phyloP scores from a whole-genome alignment of 2,329 filamentous ascomycete genomes.

The Trichoderma sp. region DNA sequence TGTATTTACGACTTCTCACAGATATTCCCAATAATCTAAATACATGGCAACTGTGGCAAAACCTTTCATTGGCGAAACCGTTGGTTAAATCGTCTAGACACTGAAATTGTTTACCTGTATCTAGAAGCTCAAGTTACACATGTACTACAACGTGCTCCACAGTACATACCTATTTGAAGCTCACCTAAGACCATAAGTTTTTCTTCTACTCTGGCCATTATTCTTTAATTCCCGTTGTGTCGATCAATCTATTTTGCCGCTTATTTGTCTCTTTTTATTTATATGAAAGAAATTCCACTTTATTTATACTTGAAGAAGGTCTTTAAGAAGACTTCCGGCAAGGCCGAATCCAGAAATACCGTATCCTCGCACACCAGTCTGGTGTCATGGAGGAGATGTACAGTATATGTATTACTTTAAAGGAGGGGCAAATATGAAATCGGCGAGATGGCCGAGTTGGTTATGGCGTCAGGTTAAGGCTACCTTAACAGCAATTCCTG shows the following conservation, averaged over 20 bases:
- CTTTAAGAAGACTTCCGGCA: no score
- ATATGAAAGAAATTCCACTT: no score
- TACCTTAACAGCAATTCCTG: conserved; percentile 23
- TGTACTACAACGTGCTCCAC: not conserved
- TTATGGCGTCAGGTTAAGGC: conserved; percentile 24
- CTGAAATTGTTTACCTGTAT: not conserved
- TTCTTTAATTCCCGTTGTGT: not conserved
- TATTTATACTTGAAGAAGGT: no score
- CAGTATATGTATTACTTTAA: not conserved
- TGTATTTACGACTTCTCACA: not conserved
- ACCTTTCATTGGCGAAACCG: not conserved
- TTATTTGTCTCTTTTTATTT: no score
- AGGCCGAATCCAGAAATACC: no score
- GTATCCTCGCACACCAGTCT: not conserved
- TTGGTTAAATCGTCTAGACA: not conserved
- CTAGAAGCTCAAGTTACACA: not conserved
- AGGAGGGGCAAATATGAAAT: fast-evolving
- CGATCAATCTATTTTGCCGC: no score
- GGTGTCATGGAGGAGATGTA: not conserved
- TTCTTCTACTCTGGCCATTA: not conserved
- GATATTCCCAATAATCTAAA: not conserved
- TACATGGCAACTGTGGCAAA: not conserved
- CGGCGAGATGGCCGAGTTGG: conserved; percentile 23
- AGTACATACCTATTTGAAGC: not conserved
- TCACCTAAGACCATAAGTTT: not conserved